A percentile compares a stretch with the other conserved stretches of the same genome.
Evolutionary conservation across 2,329 filamentous ascomycete genomes (phyloP).

Genomic region (Aspergillus thermomutatus): DNA sequence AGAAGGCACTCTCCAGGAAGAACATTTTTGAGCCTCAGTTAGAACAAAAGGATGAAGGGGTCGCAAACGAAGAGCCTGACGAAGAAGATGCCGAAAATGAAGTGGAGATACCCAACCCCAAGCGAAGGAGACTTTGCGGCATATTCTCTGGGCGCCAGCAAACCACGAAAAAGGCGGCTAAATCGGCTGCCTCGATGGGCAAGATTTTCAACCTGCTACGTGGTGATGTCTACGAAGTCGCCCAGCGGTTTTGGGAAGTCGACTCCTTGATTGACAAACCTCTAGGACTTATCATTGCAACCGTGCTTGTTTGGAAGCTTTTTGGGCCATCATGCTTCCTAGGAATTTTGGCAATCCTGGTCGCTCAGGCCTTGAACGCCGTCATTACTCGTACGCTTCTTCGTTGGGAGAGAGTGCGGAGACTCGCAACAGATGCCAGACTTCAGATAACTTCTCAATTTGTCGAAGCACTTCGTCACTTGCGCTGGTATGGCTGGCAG

Average conservation of each 20-base stretch:
- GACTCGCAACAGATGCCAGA: slow-evolving; percentile 70
- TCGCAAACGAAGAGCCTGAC: slow-evolving; percentile 1
- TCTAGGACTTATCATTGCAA: slow-evolving; percentile 69
- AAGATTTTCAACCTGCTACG: slow-evolving; percentile 89
- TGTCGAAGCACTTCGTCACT: slow-evolving; percentile 77
- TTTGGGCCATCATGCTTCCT: slow-evolving; percentile 77
- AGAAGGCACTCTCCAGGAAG: slow-evolving; percentile 70
- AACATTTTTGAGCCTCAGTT: slow-evolving; percentile 43
- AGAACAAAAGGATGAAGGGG: slow-evolving; percentile 24
- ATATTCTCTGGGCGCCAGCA: slow-evolving; percentile 21
- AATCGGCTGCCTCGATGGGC: slow-evolving; percentile 72
- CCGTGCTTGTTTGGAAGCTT: slow-evolving; percentile 70
- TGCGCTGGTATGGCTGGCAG: slow-evolving; percentile 82
- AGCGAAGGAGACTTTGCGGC: slow-evolving; percentile 25
- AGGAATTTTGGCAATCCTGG: slow-evolving; percentile 65
- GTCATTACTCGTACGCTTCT: slow-evolving; percentile 65
- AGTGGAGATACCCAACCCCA: slow-evolving; percentile 15
- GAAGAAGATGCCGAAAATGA: slow-evolving; percentile 10
- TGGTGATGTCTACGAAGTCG: slow-evolving; percentile 42
- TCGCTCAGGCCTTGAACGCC: slow-evolving; percentile 68
- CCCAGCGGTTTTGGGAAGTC: slow-evolving; percentile 76
- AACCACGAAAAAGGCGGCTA: slow-evolving; percentile 29
- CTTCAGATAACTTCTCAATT: slow-evolving; percentile 81
- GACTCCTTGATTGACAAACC: slow-evolving; percentile 72
- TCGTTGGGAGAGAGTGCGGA: slow-evolving; percentile 66